These are phyloP conservation scores for Pyrus pyrifolia DNA, from an alignment of 306 rosid species.

Conservation along the genomic window DNA sequence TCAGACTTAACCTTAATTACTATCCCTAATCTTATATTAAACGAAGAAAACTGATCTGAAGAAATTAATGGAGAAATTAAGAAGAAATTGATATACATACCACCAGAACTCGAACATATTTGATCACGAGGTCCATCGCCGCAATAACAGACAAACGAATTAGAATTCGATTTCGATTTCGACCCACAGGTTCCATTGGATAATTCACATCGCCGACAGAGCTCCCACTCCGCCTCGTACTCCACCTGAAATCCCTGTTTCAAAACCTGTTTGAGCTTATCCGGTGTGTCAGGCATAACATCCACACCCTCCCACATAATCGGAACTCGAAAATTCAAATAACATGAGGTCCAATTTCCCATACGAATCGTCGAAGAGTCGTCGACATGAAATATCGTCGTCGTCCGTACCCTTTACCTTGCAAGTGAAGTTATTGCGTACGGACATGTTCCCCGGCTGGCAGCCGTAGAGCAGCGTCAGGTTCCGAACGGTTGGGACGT, in stretches of 20 bases:
- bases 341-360: rapidly evolving
- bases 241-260: conserved; percentile 21
- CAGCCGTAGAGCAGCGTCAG: conserved; percentile 26
- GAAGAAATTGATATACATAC: not conserved
- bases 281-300: not conserved
- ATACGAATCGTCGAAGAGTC: rapidly evolving
- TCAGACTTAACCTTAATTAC: too few relatives aligned
- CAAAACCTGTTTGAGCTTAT: conserved; percentile 1
- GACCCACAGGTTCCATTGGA: conserved; percentile 7
- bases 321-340: not conserved
- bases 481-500: not conserved
- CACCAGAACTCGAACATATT: not conserved
- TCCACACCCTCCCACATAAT: not conserved
- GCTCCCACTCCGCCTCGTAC: not conserved
- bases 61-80: not conserved
- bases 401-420: too few relatives aligned
- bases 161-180: rapidly evolving
- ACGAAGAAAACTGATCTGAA: not conserved
- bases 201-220: not conserved
- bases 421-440: not conserved
- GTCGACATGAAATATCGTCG: not conserved
- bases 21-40: not conserved
- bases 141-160: not conserved
- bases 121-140: rapidly evolving
- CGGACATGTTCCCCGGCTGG: rapidly evolving